Percentiles rank a stretch among this genome's conserved stretches.
Conservation (phyloP, 2,329 filamentous ascomycete genomes). For the Cladophialophora carrionii region DNA sequence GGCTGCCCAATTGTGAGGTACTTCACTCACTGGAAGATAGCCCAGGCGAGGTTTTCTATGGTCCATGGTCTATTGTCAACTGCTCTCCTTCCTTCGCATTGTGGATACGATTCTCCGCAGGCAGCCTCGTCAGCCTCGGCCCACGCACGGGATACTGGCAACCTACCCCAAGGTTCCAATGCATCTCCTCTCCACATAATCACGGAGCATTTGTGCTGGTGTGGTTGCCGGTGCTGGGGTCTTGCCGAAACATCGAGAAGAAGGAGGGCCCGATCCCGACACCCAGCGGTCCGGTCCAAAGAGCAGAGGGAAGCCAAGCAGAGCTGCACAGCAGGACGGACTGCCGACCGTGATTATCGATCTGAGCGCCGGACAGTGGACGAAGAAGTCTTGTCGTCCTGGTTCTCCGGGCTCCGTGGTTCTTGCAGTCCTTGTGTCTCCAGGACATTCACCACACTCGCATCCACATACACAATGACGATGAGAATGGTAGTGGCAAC, state of each 20-base stretch:
- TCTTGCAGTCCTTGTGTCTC: neutral
- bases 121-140: conserved; percentile 23
- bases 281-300: too few relatives aligned
- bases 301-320: too few relatives aligned
- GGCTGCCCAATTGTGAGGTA: neutral
- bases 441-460: neutral
- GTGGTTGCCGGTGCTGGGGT: neutral
- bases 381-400: neutral
- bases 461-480: neutral
- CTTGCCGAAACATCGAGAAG: too few relatives aligned
- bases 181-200: neutral
- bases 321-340: neutral
- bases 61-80: neutral
- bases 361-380: neutral
- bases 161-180: neutral
- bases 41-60: neutral
- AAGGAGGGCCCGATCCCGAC: too few relatives aligned
- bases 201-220: neutral
- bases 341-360: neutral
- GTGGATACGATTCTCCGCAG: conserved; percentile 5
- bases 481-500: neutral
- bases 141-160: neutral
- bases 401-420: neutral
- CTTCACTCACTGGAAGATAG: neutral
- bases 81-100: neutral